These are phyloP conservation scores for Pythium apleroticum DNA, from an alignment of 352 stramenopile genomes.

Conservation along the genomic window DNA sequence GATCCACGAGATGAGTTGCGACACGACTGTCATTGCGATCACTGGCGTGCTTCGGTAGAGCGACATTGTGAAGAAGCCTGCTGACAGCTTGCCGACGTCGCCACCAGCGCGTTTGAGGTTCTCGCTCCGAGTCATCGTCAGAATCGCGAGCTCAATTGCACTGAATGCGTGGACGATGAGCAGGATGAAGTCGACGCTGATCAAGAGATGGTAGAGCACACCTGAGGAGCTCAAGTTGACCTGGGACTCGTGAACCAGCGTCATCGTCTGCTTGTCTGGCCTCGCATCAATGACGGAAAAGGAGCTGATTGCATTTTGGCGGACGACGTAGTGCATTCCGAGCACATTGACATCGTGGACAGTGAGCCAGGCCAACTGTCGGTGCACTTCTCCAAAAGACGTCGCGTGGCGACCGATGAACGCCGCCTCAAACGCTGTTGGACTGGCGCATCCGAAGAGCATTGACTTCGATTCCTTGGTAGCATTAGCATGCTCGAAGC, in stretches of 20 bases:
- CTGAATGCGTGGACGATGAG: conserved; percentile 36
- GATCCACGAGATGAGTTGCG: conserved; percentile 49
- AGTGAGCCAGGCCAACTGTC: conserved; percentile 23
- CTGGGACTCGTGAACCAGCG: conserved; percentile 33
- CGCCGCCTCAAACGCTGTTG: conserved; percentile 9
- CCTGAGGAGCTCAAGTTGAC: conserved; percentile 50
- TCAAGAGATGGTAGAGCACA: conserved; percentile 43
- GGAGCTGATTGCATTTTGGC: conserved; percentile 25
- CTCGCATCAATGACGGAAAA: conserved; percentile 34
- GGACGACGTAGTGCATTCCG: conserved; percentile 24
- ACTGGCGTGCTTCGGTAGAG: conserved; percentile 43
- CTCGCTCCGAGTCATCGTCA: conserved; percentile 35
- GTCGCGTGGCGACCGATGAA: conserved; percentile 26
- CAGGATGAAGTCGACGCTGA: conserved; percentile 40
- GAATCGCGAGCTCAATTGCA: conserved; percentile 31
- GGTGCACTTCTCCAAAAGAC: conserved; percentile 13
- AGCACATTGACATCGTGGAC: conserved; percentile 24
- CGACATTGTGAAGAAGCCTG: conserved; percentile 20
- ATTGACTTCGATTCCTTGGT: conserved; percentile 35
- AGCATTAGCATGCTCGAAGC: conserved; percentile 33
- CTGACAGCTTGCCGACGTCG: conserved; percentile 38
- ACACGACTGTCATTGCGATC: conserved; percentile 34
- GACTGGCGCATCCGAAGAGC: conserved; percentile 31
- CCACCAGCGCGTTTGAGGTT: conserved; percentile 31
- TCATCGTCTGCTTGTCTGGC: conserved; percentile 30